Evolutionary conservation across 169 alveolate species (phyloP), one percentile per base, ranked within the genome.

Genomic region (Plasmodium relictum): DNA sequence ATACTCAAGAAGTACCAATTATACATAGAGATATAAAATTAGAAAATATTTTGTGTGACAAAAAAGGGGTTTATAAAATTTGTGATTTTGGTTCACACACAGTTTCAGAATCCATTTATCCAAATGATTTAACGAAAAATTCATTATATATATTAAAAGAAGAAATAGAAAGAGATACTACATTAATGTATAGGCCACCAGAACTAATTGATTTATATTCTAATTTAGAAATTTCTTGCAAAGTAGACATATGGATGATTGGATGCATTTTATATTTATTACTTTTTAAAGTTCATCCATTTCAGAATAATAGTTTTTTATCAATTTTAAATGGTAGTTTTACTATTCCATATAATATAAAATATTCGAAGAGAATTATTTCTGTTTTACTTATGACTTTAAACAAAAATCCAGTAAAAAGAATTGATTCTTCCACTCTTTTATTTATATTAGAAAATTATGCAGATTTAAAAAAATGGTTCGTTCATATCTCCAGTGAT

Each of bases 101-200:
- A 18, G 73, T 76, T 8, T 88, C 94, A 16, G 73, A 76, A 56
- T 66, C 42, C 31, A 90, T 71, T 91, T 95, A 70, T 62, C 78
- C 74, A 16, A 74, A 73, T 56, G 89, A 50, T 91, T 78, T 63
- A 50, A 71, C 4, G 1, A 88, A 71, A 54, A 76, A 37, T 74
- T 22, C 18, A 3, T 93, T 92, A 61, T 54, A 89, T 14, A 85
- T 66, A 20, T 86, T 93, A 48, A 94, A 95, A 74, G 98, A 97
- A 74, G 88, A 80, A 22, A 95, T 94, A 56, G 97, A 94, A 66
- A 92, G 96, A 74, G 93, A 93, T 42, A 96, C 99, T 1, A 97
- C 99, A n/a, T 88, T 96, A 59, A 96, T 95, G 94, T 96, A 96
- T 74, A 66, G 98, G 45, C 98, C 99, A 9, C 99, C 99, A 1